Evolutionary conservation across 805 yeast species (phyloP).

Genomic region (Kluyveromyces dobzhanskii): DNA sequence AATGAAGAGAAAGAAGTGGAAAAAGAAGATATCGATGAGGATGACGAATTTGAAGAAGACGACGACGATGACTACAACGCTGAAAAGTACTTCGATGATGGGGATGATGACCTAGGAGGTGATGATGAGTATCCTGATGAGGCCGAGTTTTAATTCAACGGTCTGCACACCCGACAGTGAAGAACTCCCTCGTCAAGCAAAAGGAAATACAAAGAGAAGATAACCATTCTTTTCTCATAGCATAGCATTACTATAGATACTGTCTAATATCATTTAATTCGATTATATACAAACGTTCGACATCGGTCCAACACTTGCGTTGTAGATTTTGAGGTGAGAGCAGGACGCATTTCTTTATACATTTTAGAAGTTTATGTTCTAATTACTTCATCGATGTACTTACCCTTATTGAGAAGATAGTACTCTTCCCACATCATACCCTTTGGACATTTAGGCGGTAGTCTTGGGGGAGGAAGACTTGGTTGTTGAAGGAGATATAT

Average conservation of each 20-base stretch:
- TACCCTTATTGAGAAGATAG: conserved; percentile 9
- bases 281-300: not conserved
- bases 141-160: conserved; percentile 45
- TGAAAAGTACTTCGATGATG: conserved; percentile 56
- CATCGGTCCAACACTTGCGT: no score
- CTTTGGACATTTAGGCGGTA: conserved; percentile 19
- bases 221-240: no score
- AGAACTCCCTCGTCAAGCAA: no score
- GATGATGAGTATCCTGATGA: conserved; percentile 49
- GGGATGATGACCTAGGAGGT: conserved; percentile 40
- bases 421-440: conserved; percentile 20
- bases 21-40: conserved; percentile 38
- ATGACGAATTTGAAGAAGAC: conserved; percentile 48
- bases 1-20: conserved; percentile 20
- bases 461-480: conserved; percentile 9
- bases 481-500: not conserved
- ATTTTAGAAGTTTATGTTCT: not conserved
- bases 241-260: no score
- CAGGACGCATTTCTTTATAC: no score
- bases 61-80: conserved; percentile 60
- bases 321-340: no score
- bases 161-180: no score
- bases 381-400: conserved; percentile 8
- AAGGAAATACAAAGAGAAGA: no score
- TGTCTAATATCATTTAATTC: not conserved